A percentile compares a stretch with the other conserved stretches of the same genome.
phyloP scores from a whole-genome alignment of 1,284 basidiomycete species.

The Fomitopsis pinicola region DNA sequence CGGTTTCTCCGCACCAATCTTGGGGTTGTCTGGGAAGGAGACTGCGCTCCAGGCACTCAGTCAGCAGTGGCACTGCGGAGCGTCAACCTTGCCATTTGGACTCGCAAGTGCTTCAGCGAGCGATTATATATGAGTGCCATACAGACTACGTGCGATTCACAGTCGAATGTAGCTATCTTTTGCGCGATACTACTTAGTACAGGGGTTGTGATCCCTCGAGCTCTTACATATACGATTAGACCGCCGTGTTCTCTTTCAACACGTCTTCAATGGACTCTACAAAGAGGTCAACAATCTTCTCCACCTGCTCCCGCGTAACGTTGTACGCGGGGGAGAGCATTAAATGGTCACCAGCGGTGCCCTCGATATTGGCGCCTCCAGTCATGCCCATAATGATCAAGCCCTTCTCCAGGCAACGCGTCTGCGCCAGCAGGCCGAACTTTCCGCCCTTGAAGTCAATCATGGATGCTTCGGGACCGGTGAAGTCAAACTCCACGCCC shows the following conservation, averaged over 20 bases:
- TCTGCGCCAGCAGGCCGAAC: constrained; percentile 65
- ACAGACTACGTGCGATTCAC: too few relatives aligned
- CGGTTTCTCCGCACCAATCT: not conserved
- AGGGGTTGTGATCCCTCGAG: too few relatives aligned
- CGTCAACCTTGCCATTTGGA: too few relatives aligned
- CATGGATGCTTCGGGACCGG: constrained; percentile 31
- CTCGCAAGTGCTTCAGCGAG: too few relatives aligned
- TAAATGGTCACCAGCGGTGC: constrained; percentile 65
- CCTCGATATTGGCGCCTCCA: constrained; percentile 65
- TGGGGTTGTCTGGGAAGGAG: not conserved
- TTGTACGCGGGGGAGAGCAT: constrained; percentile 77
- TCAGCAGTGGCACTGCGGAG: not conserved
- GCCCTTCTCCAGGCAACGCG: constrained; percentile 57
- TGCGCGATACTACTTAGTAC: too few relatives aligned
- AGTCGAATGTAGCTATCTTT: too few relatives aligned
- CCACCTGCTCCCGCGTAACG: constrained; percentile 60
- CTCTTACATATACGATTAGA: not conserved
- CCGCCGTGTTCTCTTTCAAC: constrained; percentile 26
- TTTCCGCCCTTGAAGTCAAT: constrained; percentile 47
- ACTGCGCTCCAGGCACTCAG: not conserved
- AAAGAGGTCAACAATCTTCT: constrained; percentile 59
- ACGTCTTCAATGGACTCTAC: constrained; percentile 62
- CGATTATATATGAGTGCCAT: too few relatives aligned
- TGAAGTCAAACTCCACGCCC: constrained; percentile 77
- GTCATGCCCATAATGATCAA: constrained; percentile 69